Percentiles rank a stretch among this genome's conserved stretches.
phyloP scores from a whole-genome alignment of 768 basidiomycete genomes.

The Termitomyces sp. region DNA sequence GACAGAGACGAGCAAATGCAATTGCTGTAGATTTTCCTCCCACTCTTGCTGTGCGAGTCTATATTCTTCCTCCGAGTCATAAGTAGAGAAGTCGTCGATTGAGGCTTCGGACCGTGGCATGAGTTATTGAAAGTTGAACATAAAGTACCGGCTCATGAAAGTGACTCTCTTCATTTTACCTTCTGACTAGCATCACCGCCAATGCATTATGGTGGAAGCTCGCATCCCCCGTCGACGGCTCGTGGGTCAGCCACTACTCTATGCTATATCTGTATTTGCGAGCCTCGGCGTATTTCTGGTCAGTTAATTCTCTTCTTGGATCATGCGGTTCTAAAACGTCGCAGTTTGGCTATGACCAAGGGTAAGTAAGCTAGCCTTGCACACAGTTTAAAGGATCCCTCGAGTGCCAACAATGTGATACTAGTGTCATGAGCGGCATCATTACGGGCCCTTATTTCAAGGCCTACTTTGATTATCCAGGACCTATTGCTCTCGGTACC shows the following conservation, averaged over 20 bases:
- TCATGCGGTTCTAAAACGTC: constrained; percentile 5
- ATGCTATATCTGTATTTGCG: constrained; percentile 76
- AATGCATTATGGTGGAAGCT: constrained; percentile 54
- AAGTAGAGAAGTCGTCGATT: constrained; percentile 55
- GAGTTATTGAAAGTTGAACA: not conserved
- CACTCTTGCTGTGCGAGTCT: constrained; percentile 84
- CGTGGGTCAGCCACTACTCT: constrained; percentile 76
- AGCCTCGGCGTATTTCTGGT: constrained; percentile 86
- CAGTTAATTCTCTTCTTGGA: constrained; percentile 24
- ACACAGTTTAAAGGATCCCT: constrained; percentile 7
- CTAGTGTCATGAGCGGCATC: constrained; percentile 86
- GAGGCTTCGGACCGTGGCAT: constrained; percentile 67
- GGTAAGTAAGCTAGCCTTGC: constrained; percentile 47
- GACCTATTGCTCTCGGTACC: constrained; percentile 74
- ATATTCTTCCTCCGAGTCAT: constrained; percentile 69
- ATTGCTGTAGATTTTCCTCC: constrained; percentile 86
- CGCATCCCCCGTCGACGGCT: constrained; percentile 42
- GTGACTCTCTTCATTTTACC: too few species aligned
- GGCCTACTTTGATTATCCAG: constrained; percentile 78
- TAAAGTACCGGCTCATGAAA: too few species aligned
- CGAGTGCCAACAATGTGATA: constrained; percentile 8
- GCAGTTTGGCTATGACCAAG: constrained; percentile 87
- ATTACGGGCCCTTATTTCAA: constrained; percentile 85
- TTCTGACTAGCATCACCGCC: constrained; percentile 19
- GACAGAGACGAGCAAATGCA: constrained; percentile 75